phyloP scores from a whole-genome alignment of 2,329 filamentous ascomycete genomes.

The Ascochyta clinopodiicola region DNA sequence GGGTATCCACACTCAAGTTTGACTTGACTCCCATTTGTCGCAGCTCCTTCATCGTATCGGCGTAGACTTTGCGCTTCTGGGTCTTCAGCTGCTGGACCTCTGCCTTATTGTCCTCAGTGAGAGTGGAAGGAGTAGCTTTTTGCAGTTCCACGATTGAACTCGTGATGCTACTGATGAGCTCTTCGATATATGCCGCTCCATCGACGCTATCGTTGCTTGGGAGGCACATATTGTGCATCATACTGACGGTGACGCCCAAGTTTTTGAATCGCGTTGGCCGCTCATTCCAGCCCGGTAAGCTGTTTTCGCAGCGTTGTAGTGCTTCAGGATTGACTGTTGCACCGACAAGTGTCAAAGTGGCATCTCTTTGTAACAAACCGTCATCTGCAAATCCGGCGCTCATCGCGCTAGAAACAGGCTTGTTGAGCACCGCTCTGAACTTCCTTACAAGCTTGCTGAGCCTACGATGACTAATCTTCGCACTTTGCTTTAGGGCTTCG shows the following conservation, averaged over 20 bases:
- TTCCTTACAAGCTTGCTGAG: constrained; percentile 91
- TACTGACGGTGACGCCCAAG: constrained; percentile 70
- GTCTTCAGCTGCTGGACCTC: constrained; percentile 87
- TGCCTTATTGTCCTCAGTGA: constrained; percentile 87
- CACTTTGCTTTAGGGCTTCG: constrained; percentile 84
- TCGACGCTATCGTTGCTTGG: constrained; percentile 61
- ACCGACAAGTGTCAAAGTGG: constrained; percentile 20
- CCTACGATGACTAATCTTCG: constrained; percentile 87
- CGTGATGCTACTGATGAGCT: constrained; percentile 73
- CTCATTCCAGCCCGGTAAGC: constrained; percentile 42
- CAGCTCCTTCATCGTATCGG: constrained; percentile 82
- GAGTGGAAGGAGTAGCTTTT: constrained; percentile 79
- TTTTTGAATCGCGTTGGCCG: constrained; percentile 74
- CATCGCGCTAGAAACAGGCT: constrained; percentile 71
- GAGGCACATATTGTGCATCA: constrained; percentile 72
- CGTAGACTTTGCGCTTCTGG: constrained; percentile 87
- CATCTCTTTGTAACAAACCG: constrained; percentile 10
- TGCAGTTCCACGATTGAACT: constrained; percentile 75
- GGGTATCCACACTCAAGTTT: constrained; percentile 76
- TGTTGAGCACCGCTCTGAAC: constrained; percentile 79
- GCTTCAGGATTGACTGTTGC: constrained; percentile 22
- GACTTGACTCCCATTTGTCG: constrained; percentile 88
- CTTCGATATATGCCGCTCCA: constrained; percentile 65
- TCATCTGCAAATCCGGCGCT: constrained; percentile 42
- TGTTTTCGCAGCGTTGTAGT: constrained; percentile 29